phyloP scores from a whole-genome alignment of 2,329 filamentous ascomycete species.

The Scolecobasidium constrictum region DNA sequence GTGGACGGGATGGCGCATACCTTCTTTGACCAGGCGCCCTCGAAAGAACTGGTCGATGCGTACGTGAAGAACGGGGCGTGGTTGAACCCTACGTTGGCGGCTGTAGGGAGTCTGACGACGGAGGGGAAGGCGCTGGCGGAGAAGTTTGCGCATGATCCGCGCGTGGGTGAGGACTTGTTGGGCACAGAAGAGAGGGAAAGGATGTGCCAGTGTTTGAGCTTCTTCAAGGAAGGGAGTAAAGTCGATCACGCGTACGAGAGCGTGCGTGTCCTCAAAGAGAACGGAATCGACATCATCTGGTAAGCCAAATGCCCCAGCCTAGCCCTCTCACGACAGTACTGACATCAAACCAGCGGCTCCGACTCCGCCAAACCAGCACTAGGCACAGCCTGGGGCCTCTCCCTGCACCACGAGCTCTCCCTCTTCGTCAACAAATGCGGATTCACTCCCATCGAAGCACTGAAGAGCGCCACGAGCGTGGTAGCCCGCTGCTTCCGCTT shows the following conservation, averaged over 20 bases:
- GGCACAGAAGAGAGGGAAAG: conserved; percentile 21
- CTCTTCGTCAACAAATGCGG: conserved; percentile 30
- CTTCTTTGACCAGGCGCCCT: conserved; percentile 29
- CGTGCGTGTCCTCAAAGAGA: conserved; percentile 26
- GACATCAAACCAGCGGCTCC: conserved; percentile 24
- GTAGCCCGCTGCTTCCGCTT: conserved; percentile 30
- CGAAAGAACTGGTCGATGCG: conserved; percentile 27
- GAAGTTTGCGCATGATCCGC: conserved; percentile 28
- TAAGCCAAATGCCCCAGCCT: no score
- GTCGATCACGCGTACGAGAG: conserved; percentile 31
- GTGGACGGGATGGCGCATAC: conserved; percentile 35
- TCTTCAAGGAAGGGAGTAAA: conserved; percentile 21
- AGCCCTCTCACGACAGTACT: not conserved
- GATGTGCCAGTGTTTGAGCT: conserved; percentile 31
- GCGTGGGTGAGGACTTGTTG: conserved; percentile 21
- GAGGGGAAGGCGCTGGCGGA: conserved; percentile 29
- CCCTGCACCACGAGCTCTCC: conserved; percentile 30
- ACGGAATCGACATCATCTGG: conserved; percentile 31
- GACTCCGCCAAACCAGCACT: conserved; percentile 32
- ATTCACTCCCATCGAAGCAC: conserved; percentile 31
- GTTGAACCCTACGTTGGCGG: conserved; percentile 31
- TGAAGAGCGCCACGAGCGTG: conserved; percentile 29
- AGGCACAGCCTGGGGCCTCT: conserved; percentile 33
- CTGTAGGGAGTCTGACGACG: conserved; percentile 28
- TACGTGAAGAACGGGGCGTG: conserved; percentile 32